Evolutionary conservation across 2,329 filamentous ascomycete genomes (phyloP).

Genomic region (Neocatenulostroma microsporum): DNA sequence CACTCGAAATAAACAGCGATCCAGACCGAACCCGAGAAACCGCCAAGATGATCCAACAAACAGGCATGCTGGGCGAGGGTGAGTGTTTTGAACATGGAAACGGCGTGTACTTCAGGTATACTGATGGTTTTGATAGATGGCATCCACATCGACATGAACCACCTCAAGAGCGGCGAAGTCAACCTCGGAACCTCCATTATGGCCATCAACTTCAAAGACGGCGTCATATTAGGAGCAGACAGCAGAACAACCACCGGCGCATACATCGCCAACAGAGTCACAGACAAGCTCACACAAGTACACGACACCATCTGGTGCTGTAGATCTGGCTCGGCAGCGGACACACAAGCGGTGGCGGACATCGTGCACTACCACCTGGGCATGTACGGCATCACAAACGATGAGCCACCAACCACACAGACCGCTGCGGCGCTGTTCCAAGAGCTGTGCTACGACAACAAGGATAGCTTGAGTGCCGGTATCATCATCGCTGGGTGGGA

Average conservation of each 20-base stretch:
- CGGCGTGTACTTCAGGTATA: slow-evolving; percentile 3
- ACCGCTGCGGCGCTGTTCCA: slow-evolving; percentile 94
- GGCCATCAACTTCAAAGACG: slow-evolving; percentile 98
- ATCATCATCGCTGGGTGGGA: slow-evolving; percentile 99
- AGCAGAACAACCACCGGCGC: slow-evolving; percentile 94
- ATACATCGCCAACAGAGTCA: slow-evolving; percentile 98
- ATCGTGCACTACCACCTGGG: slow-evolving; percentile 96
- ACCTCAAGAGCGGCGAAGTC: slow-evolving; percentile 96
- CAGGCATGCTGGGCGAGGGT: slow-evolving; percentile 37
- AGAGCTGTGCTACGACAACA: slow-evolving; percentile 96
- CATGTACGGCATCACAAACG: slow-evolving; percentile 83
- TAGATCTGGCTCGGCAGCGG: slow-evolving; percentile 91
- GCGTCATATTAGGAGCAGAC: slow-evolving; percentile 95
- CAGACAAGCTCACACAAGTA: slow-evolving; percentile 97
- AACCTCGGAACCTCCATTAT: slow-evolving; percentile 99
- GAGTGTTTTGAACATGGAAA: slow-evolving; percentile 12
- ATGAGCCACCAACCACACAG: slow-evolving; percentile 85
- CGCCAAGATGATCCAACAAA: slow-evolving; percentile 29
- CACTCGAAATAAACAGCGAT: not conserved
- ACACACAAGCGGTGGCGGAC: slow-evolving; percentile 95
- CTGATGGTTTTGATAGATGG: slow-evolving; percentile 62
- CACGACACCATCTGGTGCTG: slow-evolving; percentile 99
- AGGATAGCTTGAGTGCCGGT: slow-evolving; percentile 84
- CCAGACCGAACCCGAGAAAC: not conserved
- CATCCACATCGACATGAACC: slow-evolving; percentile 98